These are phyloP conservation scores for Phytophthora lateralis DNA, from an alignment of 352 stramenopile genomes.

Conservation along the genomic window DNA sequence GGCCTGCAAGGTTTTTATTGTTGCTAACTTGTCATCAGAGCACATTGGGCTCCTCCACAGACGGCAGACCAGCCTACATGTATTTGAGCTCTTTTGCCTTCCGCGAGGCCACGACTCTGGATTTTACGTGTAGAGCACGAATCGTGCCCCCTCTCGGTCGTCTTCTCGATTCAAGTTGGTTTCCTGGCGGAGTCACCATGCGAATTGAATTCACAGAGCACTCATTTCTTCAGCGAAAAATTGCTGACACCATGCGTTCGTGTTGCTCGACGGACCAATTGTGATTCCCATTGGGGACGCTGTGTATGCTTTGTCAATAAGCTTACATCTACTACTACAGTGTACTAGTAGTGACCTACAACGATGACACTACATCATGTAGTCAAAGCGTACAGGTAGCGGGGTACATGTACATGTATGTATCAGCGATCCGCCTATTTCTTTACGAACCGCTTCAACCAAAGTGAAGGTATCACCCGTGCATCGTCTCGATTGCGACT, in stretches of 20 bases:
- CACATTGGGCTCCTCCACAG: neutral
- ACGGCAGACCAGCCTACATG: neutral
- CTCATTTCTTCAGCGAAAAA: too few species aligned
- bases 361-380: too few species aligned
- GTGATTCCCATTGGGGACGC: too few species aligned
- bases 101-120: neutral
- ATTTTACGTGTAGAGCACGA: conserved; percentile 2
- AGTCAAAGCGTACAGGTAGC: too few species aligned
- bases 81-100: neutral
- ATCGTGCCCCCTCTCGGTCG: conserved; percentile 1
- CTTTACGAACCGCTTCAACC: conserved; percentile 6
- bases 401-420: too few species aligned
- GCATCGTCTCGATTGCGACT: conserved; percentile 31
- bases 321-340: too few species aligned
- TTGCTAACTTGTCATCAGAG: neutral
- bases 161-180: conserved; percentile 5
- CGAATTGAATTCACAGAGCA: neutral
- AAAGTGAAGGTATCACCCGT: conserved; percentile 15
- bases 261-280: neutral
- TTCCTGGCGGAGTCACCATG: conserved; percentile 1
- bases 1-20: neutral
- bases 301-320: too few species aligned
- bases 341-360: too few species aligned
- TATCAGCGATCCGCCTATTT: too few species aligned
- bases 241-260: too few species aligned